A percentile compares a stretch with the other conserved stretches of the same genome.
Conservation (phyloP, 495 filamentous ascomycete species). For the Trypethelium eluteriae region DNA sequence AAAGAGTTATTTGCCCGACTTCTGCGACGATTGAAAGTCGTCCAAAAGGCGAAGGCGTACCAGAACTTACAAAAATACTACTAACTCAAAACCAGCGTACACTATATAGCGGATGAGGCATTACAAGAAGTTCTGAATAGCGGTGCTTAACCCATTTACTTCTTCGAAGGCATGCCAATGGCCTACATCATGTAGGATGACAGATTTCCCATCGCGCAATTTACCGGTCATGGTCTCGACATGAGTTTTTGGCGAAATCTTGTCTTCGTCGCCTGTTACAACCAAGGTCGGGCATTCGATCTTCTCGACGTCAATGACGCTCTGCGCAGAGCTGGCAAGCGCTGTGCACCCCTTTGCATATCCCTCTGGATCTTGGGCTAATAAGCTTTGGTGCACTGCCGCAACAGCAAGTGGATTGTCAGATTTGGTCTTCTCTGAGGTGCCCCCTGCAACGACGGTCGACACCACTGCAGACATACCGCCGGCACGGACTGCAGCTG, state of each 20-base stretch:
- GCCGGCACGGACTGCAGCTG: constrained; percentile 38
- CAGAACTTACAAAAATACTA: neutral
- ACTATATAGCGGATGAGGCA: neutral
- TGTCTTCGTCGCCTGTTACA: constrained; percentile 43
- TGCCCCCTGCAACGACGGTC: constrained; percentile 39
- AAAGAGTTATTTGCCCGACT: constrained; percentile 6
- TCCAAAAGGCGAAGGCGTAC: neutral
- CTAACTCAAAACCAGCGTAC: neutral
- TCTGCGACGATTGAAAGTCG: constrained; percentile 16
- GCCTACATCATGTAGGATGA: constrained; percentile 35
- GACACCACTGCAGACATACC: constrained; percentile 42
- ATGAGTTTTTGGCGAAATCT: constrained; percentile 30
- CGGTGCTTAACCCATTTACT: constrained; percentile 27
- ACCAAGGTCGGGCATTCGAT: constrained; percentile 31
- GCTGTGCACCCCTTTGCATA: constrained; percentile 50
- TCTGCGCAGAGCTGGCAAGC: constrained; percentile 36
- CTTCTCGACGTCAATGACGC: constrained; percentile 27
- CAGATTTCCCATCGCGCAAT: constrained; percentile 25
- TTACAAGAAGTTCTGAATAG: constrained; percentile 28
- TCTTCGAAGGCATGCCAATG: constrained; percentile 44
- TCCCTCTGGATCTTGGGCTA: constrained; percentile 44
- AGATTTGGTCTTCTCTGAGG: constrained; percentile 38
- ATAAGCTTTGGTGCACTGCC: constrained; percentile 38
- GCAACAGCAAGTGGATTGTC: constrained; percentile 36
- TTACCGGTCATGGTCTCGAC: constrained; percentile 25